Percentiles rank a stretch among this genome's conserved stretches.
These are phyloP conservation scores for Backusella westeae DNA, from an alignment of 192 early-diverging fungal species.

Conservation along the genomic window DNA sequence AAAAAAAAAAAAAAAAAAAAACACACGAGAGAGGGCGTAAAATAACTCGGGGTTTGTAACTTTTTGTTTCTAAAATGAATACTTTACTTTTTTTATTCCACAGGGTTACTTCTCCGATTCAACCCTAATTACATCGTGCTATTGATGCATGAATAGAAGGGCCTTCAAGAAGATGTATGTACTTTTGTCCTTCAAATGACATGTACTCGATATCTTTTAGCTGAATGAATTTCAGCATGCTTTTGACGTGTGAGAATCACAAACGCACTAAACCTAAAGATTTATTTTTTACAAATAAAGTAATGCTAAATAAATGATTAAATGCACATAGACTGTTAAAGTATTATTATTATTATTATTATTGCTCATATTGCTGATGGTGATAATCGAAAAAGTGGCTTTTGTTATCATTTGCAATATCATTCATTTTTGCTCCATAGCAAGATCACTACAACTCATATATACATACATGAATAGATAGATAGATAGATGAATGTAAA, in stretches of 20 bases:
- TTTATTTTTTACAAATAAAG: not conserved
- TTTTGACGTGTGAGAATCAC: not conserved
- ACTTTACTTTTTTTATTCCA: not conserved
- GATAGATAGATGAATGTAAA: not conserved
- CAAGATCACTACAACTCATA: too few species aligned
- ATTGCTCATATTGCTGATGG: not conserved
- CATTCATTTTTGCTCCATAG: not conserved
- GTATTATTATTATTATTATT: not conserved
- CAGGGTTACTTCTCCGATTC: slow-evolving; percentile 4
- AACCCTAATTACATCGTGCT: not conserved
- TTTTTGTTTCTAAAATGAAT: not conserved
- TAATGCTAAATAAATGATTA: not conserved
- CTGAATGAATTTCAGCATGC: not conserved
- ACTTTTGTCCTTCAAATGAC: not conserved
- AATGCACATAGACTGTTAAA: not conserved
- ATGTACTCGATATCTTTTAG: not conserved
- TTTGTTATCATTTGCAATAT: not conserved
- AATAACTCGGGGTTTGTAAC: slow-evolving; percentile 1
- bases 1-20: not conserved
- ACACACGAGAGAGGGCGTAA: not conserved
- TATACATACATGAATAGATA: not conserved
- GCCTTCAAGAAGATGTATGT: not conserved
- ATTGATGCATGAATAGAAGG: not conserved
- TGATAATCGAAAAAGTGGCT: not conserved
- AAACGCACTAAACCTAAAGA: not conserved